Base-by-base conservation (phyloP, 495 filamentous ascomycete species). In the Collariella sp. region DNA sequence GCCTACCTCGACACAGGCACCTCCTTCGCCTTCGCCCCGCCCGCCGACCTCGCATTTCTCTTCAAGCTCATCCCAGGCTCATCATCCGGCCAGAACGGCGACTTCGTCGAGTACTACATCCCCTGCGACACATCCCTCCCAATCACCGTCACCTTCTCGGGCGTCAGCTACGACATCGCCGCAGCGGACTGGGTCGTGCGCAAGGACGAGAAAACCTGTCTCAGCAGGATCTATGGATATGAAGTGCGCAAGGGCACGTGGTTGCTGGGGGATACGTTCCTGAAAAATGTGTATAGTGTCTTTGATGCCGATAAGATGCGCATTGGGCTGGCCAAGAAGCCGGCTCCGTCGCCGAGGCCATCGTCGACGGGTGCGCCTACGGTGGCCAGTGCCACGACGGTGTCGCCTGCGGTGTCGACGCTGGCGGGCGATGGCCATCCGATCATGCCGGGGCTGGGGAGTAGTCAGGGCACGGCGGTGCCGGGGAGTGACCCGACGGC, bases 271-370 rank as follows among this genome's bases (percentile, higher is more conserved):
- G 89, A 91, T 59, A 78, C 85, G 5, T 94, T 94, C 59, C 67
- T 95, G 52, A 95, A 94, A 71, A 93, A 94, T 57, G 88, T 94
- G n/a, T 93, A 93, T 69, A 71, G 79, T 20, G 83, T 93, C 19
- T 94, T 94, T 60, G 89, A 95, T 65, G 79, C 77, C 35, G 87
- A 80, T 26, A 61, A 78, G 51, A 70, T 56, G 34, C 76, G 72
- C 50, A 73, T 84, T 56, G 81, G 74, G 15, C 75, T 77, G 41
- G 73, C 73, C 11, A 50, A 55, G 29, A 73, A 67, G 49, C 62
- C 67, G 10, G 38, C 55, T 13, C 50, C 53, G 19, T 48, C 59
- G 40, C 44, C 60, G n/a, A 58, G 54, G 36, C 51, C 57, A 7
- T 12, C 46, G 2, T 45, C 53, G 23, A 55, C 54, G 35, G 22